Evolutionary conservation across 169 alveolate genomes (phyloP).

Genomic region (Plasmodium fragile): DNA sequence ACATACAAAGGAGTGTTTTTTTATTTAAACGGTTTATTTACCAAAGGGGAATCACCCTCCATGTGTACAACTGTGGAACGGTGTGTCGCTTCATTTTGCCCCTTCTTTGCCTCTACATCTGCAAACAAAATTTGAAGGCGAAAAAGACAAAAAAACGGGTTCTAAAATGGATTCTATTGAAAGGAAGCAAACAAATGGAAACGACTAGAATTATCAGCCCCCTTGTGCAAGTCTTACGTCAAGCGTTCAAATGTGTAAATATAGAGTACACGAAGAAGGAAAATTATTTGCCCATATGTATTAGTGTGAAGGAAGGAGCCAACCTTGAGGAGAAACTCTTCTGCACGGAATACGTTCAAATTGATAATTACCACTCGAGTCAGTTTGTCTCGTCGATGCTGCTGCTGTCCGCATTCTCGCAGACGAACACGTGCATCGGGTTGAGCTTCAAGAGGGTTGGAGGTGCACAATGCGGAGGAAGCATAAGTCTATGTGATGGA

Average conservation of each 20-base stretch:
- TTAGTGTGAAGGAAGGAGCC: slow-evolving; percentile 2
- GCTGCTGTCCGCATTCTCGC: slow-evolving; percentile 7
- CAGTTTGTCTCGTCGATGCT: slow-evolving; percentile 49
- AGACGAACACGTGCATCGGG: slow-evolving; percentile 14
- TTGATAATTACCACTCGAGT: slow-evolving; percentile 20
- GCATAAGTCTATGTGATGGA: not conserved
- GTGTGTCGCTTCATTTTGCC: slow-evolving; percentile 50
- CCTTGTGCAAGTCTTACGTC: slow-evolving; percentile 2
- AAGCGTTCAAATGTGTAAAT: slow-evolving; percentile 18
- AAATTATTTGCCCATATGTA: slow-evolving; percentile 20
- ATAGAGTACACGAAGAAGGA: slow-evolving; percentile 28
- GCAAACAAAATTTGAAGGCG: slow-evolving; percentile 56
- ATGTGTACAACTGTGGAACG: slow-evolving; percentile 41
- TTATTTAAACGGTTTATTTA: slow-evolving; percentile 26
- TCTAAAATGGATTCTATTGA: slow-evolving; percentile 10
- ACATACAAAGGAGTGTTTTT: not conserved
- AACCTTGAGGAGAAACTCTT: not conserved
- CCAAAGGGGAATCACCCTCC: not conserved
- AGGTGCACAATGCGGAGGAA: not conserved
- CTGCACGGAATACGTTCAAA: not conserved
- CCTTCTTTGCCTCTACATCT: slow-evolving; percentile 37
- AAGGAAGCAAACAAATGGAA: slow-evolving; percentile 59
- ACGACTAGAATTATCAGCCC: slow-evolving; percentile 23
- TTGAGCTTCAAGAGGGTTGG: not conserved
- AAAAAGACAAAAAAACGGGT: slow-evolving; percentile 7